Evolutionary conservation across 2,329 filamentous ascomycete genomes (phyloP).

Genomic region (Paraphoma sp.): DNA sequence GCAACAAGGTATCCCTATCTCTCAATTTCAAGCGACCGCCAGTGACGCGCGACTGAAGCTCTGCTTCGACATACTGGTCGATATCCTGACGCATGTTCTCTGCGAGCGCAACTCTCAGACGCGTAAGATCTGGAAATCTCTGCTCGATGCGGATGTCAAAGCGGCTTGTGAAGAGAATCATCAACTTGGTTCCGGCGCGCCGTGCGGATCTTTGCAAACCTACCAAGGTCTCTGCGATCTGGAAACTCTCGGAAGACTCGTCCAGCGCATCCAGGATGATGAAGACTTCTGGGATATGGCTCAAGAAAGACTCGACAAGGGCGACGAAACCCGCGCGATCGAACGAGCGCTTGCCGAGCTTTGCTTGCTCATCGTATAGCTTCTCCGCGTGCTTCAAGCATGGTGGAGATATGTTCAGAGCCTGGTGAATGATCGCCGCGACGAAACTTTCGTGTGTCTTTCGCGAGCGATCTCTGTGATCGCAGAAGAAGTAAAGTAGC

Average conservation of each 20-base stretch:
- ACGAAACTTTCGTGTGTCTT: not conserved
- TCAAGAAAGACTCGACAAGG: not conserved
- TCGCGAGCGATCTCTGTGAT: not conserved
- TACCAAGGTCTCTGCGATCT: not conserved
- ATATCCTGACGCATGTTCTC: slow-evolving; percentile 6
- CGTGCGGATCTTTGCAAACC: not conserved
- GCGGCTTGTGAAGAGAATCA: slow-evolving; percentile 3
- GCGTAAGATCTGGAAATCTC: not conserved
- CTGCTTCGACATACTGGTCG: not conserved
- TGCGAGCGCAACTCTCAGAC: not conserved
- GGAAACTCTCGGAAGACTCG: not conserved
- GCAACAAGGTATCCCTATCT: not conserved
- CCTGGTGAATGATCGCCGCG: not conserved
- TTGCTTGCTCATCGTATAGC: not conserved
- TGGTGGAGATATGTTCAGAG: not conserved
- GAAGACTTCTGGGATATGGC: not conserved
- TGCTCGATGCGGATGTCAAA: slow-evolving; percentile 4
- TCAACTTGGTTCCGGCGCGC: not conserved
- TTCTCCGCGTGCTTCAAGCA: not conserved
- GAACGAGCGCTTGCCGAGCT: not conserved
- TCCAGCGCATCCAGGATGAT: not conserved
- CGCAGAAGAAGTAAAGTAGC: not conserved
- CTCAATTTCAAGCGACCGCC: not conserved
- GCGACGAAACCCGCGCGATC: not conserved
- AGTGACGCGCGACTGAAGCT: not conserved